Conservation (phyloP, 306 rosid species). For the Cotoneaster glaucophyllus region DNA sequence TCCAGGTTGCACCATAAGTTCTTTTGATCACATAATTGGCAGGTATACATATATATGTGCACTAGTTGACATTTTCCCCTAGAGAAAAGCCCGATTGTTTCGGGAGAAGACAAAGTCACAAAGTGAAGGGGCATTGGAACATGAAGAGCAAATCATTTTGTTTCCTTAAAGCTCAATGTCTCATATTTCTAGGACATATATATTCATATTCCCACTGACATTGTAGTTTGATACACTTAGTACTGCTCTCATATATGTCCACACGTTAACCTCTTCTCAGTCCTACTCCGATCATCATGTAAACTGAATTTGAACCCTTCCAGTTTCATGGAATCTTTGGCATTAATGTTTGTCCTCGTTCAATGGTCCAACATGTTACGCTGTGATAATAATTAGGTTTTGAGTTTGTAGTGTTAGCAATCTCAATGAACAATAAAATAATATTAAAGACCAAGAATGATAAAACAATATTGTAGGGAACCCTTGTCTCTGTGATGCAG, state of each 20-base stretch:
- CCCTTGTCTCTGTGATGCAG: conserved; percentile 16
- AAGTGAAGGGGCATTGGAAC: conserved; percentile 23
- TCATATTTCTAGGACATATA: conserved; percentile 32
- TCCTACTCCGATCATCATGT: neutral
- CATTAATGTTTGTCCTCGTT: neutral
- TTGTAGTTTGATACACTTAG: conserved; percentile 8
- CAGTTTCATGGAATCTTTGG: neutral
- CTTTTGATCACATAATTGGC: neutral
- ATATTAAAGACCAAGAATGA: no score
- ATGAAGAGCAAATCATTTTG: conserved; percentile 31
- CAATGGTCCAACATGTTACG: neutral
- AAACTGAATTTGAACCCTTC: neutral
- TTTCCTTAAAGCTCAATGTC: conserved; percentile 42
- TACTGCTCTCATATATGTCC: neutral
- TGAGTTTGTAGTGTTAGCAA: neutral
- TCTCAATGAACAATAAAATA: neutral
- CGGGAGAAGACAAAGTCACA: conserved; percentile 29
- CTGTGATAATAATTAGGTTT: neutral
- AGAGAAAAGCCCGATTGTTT: neutral
- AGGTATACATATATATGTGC: neutral
- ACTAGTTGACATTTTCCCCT: neutral
- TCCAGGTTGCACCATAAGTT: neutral
- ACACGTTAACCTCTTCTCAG: neutral
- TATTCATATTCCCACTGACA: conserved; percentile 12
- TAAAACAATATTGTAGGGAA: conserved; percentile 1